Evolutionary conservation across 345 rosid genomes (phyloP).

Genomic region (Trapa incisa): DNA sequence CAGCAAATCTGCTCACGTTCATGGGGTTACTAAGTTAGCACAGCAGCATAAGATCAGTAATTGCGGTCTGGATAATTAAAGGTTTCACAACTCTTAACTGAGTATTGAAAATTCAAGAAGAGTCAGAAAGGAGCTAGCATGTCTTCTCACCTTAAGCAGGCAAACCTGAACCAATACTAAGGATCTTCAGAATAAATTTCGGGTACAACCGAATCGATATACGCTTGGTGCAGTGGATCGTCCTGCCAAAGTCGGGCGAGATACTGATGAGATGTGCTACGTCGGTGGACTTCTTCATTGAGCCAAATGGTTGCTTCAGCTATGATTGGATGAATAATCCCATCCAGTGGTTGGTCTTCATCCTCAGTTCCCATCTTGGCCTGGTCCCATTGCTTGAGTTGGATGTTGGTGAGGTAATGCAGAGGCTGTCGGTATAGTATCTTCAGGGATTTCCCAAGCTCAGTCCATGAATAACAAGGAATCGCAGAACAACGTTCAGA

Average conservation of each 20-base stretch:
- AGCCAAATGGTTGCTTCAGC: constrained; percentile 91
- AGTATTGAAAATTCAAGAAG: not conserved
- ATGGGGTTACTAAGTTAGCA: constrained; percentile 7
- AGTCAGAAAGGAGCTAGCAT: not conserved
- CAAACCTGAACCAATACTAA: not conserved
- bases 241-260: constrained; percentile 55
- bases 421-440: constrained; percentile 65
- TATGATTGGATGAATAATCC: constrained; percentile 59
- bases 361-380: constrained; percentile 39
- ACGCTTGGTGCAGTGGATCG: constrained; percentile 47
- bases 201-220: constrained; percentile 46
- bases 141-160: not conserved
- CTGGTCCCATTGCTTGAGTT: constrained; percentile 61
- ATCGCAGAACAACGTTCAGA: constrained; percentile 51
- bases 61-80: no score
- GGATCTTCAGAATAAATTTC: not conserved
- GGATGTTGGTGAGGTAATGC: constrained; percentile 73
- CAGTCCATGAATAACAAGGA: constrained; percentile 70
- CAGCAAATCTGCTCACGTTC: constrained; percentile 47
- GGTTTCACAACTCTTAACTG: no score
- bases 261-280: constrained; percentile 44
- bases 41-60: no score
- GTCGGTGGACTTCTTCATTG: constrained; percentile 63
- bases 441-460: constrained; percentile 62
- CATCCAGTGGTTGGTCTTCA: constrained; percentile 43